These are phyloP conservation scores for Suhomyces xylopsoci DNA, from an alignment of 805 yeast species.

Conservation along the genomic window DNA sequence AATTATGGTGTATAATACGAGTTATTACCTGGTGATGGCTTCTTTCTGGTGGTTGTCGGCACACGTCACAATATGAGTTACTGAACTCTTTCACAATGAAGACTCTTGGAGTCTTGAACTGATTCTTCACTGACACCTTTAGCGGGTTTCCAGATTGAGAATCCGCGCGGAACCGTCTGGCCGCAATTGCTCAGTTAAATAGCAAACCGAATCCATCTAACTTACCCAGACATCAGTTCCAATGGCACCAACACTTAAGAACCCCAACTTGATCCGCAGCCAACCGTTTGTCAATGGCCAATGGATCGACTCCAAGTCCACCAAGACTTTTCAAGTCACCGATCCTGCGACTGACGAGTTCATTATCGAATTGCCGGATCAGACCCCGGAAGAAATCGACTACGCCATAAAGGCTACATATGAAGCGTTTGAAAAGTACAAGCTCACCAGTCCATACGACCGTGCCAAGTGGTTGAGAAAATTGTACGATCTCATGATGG, in stretches of 20 bases:
- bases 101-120: too few species aligned
- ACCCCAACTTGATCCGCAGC: constrained; percentile 30
- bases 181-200: background rate
- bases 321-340: constrained; percentile 34
- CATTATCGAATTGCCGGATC: constrained; percentile 43
- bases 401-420: constrained; percentile 47
- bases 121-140: background rate
- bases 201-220: background rate
- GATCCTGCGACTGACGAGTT: constrained; percentile 41
- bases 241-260: constrained; percentile 27
- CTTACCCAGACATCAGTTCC: background rate
- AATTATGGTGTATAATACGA: too few species aligned
- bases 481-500: constrained; percentile 49
- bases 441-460: constrained; percentile 47
- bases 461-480: constrained; percentile 52
- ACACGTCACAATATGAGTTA: too few species aligned
- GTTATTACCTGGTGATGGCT: too few species aligned
- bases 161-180: constrained; percentile 2
- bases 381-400: constrained; percentile 40
- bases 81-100: too few species aligned
- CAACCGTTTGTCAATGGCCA: constrained; percentile 38
- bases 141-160: constrained; percentile 1
- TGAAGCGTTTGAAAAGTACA: constrained; percentile 45
- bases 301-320: constrained; percentile 37
- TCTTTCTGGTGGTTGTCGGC: too few species aligned